phyloP scores from a whole-genome alignment of 202 grass and related monocot genomes.

The Alloteropsis angusta region DNA sequence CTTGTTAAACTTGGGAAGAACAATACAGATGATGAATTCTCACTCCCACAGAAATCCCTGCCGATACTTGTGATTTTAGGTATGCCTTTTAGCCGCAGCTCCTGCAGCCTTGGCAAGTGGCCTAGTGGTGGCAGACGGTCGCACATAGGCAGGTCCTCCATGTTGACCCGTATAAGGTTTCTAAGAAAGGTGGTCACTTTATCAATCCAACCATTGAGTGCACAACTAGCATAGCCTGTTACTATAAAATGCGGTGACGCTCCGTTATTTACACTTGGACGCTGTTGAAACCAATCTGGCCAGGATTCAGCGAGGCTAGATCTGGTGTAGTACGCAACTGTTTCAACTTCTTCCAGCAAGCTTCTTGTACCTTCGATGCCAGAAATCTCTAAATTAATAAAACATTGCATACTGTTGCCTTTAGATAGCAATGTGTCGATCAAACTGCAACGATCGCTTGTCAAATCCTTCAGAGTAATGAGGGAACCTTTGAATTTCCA shows the following conservation, averaged over 20 bases:
- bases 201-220: not conserved
- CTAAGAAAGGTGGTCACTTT: not conserved
- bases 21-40: not conserved
- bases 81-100: constrained; percentile 3
- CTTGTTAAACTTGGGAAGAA: constrained; percentile 6
- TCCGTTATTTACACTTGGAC: not conserved
- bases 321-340: not conserved
- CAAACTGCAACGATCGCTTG: not conserved
- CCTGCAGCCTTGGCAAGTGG: not conserved
- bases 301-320: not conserved
- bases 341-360: not conserved
- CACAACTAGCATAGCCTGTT: not conserved
- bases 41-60: not conserved
- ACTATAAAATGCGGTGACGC: not conserved
- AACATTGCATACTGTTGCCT: not conserved
- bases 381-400: constrained; percentile 6
- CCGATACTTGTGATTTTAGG: not conserved
- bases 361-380: not conserved
- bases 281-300: not conserved
- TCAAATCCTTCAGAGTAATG: not conserved
- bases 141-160: not conserved
- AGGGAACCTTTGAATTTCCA: constrained; percentile 10
- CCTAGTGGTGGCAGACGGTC: not conserved
- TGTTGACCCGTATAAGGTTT: not conserved
- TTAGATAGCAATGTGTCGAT: not conserved